Base-by-base conservation (phyloP, 176 grass and related monocot genomes). In the Secale cereale region DNA sequence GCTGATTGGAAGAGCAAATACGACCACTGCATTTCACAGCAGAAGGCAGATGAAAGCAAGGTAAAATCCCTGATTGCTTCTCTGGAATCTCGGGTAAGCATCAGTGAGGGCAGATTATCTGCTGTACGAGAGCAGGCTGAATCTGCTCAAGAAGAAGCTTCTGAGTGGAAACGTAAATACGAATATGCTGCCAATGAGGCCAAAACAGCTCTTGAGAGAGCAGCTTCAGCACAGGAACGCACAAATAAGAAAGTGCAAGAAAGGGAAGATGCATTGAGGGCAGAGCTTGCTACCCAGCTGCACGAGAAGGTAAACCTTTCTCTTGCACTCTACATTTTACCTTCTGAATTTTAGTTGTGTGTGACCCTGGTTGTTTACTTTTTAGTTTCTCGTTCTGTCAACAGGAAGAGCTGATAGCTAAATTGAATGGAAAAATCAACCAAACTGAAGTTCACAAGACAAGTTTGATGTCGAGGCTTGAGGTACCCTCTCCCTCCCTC, bases 81-180 rank as follows among this genome's bases (percentile, higher is more conserved):
- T 70, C 74, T 99, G 26, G 93, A 99, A 65, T 89, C 97, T 33
- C 94, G 90, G 78, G 77, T 89, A n/a, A 94, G 88, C 91, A 84
- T 94, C 31, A 92, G 86, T 33, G 97, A 99, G 85, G 91, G 97
- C n/a, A 95, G 97, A 80, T 83, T 99, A 78, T 91, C 88, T 68
- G 97, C 97, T 87, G 62, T 87, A 59, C 94, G 94, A 74, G 97
- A 99, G 81, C 97, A 99, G 65, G 93, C 94, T 45, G 93, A 92
- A 50, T 99, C 97, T 59, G 94, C 93, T 79, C 97, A 89, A 81
- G 94, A 99, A 81, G 97, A 99, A 83, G 97, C 94, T 70, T 94
- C 88, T 40, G 97, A 96, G 78, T 99, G 97, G 97, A 99, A 94
- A 88, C 86, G 90, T 56, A 99, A 99, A 89, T 99, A 92, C 9